Conservation (phyloP, 2,329 filamentous ascomycete species). For the Cercospora sp. region DNA sequence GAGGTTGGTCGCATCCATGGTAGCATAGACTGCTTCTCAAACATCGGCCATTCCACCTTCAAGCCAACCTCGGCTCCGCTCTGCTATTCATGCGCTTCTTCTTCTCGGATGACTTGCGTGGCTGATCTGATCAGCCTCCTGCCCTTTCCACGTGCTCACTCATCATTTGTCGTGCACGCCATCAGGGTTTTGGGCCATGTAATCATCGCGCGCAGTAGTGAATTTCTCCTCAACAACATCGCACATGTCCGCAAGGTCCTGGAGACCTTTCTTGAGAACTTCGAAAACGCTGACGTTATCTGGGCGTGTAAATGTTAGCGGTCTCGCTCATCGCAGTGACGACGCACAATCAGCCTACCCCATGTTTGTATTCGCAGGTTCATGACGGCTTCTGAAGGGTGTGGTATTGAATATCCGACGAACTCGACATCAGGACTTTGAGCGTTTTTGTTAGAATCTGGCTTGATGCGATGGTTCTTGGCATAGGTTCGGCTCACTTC, state of each 20-base stretch:
- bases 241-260: constrained; percentile 86
- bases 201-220: constrained; percentile 64
- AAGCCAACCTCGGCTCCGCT: background rate
- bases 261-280: constrained; percentile 84
- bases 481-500: constrained; percentile 64
- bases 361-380: constrained; percentile 97
- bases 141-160: background rate
- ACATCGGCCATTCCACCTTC: background rate
- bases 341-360: constrained; percentile 57
- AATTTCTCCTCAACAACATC: constrained; percentile 95
- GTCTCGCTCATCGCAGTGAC: background rate
- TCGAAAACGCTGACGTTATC: constrained; percentile 78
- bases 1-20: constrained; percentile 20
- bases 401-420: constrained; percentile 95
- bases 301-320: constrained; percentile 40
- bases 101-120: constrained; percentile 49
- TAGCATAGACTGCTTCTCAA: constrained; percentile 13
- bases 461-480: background rate
- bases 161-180: constrained; percentile 23
- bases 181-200: constrained; percentile 45
- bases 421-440: constrained; percentile 90
- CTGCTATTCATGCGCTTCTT: constrained; percentile 45
- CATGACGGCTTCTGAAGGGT: constrained; percentile 95
- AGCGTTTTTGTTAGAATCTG: constrained; percentile 2
- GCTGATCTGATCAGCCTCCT: constrained; percentile 25